These are phyloP conservation scores for Tetragonia tetragonoides DNA, from an alignment of 148 eudicot genomes.

Conservation along the genomic window DNA sequence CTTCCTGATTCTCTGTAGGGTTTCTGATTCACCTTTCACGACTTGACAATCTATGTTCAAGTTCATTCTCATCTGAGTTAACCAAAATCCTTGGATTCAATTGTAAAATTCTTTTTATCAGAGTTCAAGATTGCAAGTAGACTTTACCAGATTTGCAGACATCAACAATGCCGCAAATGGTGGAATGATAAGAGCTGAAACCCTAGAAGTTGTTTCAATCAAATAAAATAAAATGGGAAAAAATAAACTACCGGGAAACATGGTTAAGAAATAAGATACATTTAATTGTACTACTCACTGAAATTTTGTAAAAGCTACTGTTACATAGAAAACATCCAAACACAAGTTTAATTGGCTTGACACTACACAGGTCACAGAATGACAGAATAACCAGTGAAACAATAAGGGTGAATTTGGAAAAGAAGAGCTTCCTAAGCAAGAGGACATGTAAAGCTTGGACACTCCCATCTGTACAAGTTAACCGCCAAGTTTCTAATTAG, in stretches of 20 bases:
- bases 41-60: not conserved
- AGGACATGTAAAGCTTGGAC: not conserved
- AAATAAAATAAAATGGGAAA: no score
- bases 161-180: no score
- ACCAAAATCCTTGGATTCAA: not conserved
- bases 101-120: no score
- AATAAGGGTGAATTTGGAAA: not conserved
- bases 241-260: no score
- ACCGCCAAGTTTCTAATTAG: not conserved
- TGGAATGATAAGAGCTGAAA: no score
- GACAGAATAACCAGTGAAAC: not conserved
- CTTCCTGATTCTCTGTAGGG: not conserved
- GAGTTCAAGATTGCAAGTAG: no score
- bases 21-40: not conserved
- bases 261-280: not conserved
- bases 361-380: not conserved
- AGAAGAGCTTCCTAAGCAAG: not conserved
- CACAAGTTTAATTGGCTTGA: not conserved
- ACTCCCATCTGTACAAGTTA: slow-evolving; percentile 24
- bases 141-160: no score
- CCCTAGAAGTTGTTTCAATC: no score
- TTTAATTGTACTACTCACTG: not conserved
- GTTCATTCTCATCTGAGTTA: not conserved
- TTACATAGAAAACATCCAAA: not conserved
- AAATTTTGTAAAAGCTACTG: not conserved